Percentiles rank a stretch among this genome's conserved stretches.
Conservation (phyloP, 1,284 basidiomycete species). For the Somion occarium region DNA sequence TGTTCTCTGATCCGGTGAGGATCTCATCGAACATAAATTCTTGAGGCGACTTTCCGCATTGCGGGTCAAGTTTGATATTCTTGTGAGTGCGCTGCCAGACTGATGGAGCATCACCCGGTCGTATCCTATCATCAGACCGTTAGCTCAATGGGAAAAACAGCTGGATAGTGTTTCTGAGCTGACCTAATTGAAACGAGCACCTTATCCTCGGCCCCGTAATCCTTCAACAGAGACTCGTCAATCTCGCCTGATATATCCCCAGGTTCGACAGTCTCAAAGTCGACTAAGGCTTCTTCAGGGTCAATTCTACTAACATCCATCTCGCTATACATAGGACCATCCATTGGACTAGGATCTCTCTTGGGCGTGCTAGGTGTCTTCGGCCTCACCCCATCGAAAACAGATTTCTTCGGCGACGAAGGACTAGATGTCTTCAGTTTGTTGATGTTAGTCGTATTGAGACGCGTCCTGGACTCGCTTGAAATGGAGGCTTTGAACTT, state of each 20-base stretch:
- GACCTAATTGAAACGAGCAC: constrained; percentile 86
- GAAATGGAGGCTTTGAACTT: constrained; percentile 66
- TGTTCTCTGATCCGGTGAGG: constrained; percentile 81
- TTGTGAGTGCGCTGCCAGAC: constrained; percentile 54
- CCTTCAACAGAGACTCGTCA: constrained; percentile 48
- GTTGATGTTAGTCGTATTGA: constrained; percentile 14
- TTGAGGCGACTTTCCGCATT: constrained; percentile 40
- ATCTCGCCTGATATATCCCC: constrained; percentile 64
- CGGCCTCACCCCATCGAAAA: constrained; percentile 6
- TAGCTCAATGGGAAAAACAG: not conserved
- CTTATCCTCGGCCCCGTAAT: constrained; percentile 71
- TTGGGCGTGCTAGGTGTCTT: constrained; percentile 36
- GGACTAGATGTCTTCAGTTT: constrained; percentile 39
- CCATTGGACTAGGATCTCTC: constrained; percentile 42
- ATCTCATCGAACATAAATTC: constrained; percentile 75
- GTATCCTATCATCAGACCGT: constrained; percentile 45
- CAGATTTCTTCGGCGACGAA: constrained; percentile 45
- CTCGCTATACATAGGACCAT: constrained; percentile 46
- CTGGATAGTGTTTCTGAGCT: constrained; percentile 13
- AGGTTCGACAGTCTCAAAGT: constrained; percentile 64
- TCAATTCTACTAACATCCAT: constrained; percentile 76
- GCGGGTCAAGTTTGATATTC: constrained; percentile 54
- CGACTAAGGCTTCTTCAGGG: constrained; percentile 71
- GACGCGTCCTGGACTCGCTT: constrained; percentile 48
- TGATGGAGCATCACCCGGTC: constrained; percentile 51